Percentiles rank a stretch among this genome's conserved stretches.
These are phyloP conservation scores for Celoporthe dispersa DNA, from an alignment of 2,329 filamentous ascomycete genomes.

Conservation along the genomic window DNA sequence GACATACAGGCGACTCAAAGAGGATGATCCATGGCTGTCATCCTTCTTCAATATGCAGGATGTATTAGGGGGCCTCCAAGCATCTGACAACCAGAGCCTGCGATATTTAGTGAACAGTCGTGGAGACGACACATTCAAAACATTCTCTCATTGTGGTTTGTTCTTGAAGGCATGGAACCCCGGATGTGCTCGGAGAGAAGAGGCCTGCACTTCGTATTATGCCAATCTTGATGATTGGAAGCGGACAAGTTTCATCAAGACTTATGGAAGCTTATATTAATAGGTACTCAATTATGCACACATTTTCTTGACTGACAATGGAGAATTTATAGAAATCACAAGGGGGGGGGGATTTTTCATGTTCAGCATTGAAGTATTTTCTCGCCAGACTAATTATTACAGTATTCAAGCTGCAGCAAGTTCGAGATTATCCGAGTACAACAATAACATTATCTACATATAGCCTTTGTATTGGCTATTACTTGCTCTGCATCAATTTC, in stretches of 20 bases:
- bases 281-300: too few relatives aligned
- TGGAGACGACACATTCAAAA: not conserved
- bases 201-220: not conserved
- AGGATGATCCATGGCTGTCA: not conserved
- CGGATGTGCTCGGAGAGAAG: not conserved
- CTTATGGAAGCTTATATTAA: too few relatives aligned
- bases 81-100: not conserved
- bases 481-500: too few relatives aligned
- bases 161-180: not conserved
- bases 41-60: not conserved
- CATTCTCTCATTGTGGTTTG: not conserved
- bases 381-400: too few relatives aligned
- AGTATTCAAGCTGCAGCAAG: too few relatives aligned
- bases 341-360: too few relatives aligned
- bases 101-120: not conserved
- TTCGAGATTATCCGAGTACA: too few relatives aligned
- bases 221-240: not conserved
- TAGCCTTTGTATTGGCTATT: too few relatives aligned
- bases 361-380: too few relatives aligned
- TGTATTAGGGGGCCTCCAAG: not conserved
- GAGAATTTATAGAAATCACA: too few relatives aligned
- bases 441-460: too few relatives aligned
- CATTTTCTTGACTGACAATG: too few relatives aligned
- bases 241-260: not conserved
- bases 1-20: conserved; percentile 5